A percentile compares a stretch with the other conserved stretches of the same genome.
phyloP scores from a whole-genome alignment of 306 rosid genomes.

The Cicer chorassanicum region DNA sequence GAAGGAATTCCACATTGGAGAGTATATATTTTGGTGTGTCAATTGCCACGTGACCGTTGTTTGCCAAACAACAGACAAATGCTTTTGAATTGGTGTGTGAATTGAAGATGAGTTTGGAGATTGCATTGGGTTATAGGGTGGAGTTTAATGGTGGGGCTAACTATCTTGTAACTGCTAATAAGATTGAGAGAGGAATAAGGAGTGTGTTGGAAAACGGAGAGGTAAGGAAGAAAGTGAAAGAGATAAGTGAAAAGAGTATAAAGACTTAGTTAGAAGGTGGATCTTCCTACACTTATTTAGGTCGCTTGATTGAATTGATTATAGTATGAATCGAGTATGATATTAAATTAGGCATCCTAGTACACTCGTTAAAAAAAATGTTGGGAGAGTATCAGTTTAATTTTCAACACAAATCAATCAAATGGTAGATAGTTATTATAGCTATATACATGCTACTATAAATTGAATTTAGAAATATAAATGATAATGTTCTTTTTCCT shows the following conservation, averaged over 20 bases:
- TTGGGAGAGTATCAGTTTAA: too few relatives aligned
- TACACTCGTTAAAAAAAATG: too few relatives aligned
- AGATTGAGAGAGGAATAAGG: conserved; percentile 50
- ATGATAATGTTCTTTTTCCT: neutral
- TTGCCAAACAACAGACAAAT: neutral
- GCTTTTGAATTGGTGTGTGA: conserved; percentile 50
- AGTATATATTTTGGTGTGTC: too few relatives aligned
- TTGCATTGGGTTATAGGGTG: conserved; percentile 13
- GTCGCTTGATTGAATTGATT: conserved; percentile 10
- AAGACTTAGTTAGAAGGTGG: conserved; percentile 43
- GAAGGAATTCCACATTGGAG: neutral
- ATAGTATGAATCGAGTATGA: neutral
- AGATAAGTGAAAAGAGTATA: conserved; percentile 41
- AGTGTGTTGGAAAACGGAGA: conserved; percentile 45
- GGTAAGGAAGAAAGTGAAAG: conserved; percentile 37
- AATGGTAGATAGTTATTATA: too few relatives aligned
- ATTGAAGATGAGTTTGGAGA: conserved; percentile 34
- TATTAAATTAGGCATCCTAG: neutral
- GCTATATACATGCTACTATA: neutral
- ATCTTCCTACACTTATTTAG: conserved; percentile 40
- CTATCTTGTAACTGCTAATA: neutral
- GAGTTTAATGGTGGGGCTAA: neutral
- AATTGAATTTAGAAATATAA: neutral
- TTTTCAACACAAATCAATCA: too few relatives aligned
- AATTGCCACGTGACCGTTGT: too few relatives aligned